Conservation (phyloP, 805 yeast species). For the Metschnikowia anglica region DNA sequence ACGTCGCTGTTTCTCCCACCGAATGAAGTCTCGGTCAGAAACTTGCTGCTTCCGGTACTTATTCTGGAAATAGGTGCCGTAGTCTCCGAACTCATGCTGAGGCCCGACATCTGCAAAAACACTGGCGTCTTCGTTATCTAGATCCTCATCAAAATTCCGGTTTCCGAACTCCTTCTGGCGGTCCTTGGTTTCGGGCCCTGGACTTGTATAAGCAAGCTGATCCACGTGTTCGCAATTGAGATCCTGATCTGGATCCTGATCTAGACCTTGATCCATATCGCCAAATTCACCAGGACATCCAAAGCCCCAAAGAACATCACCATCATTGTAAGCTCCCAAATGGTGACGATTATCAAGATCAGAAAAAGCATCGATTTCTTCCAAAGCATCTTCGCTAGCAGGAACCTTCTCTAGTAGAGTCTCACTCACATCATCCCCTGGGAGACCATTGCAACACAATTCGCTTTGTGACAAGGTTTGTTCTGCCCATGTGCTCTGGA, state of each 20-base stretch:
- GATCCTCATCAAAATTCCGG: conserved; percentile 10
- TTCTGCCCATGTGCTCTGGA: too few relatives aligned
- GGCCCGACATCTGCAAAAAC: conserved; percentile 30
- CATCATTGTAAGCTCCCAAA: too few relatives aligned
- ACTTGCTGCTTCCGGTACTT: conserved; percentile 63
- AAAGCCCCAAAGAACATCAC: too few relatives aligned
- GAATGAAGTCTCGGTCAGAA: conserved; percentile 48
- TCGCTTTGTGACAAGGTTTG: too few relatives aligned
- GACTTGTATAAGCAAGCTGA: too few relatives aligned
- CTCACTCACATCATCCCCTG: neutral
- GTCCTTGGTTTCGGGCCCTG: too few relatives aligned
- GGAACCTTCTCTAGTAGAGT: neutral
- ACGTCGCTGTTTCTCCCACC: conserved; percentile 47
- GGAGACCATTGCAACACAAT: too few relatives aligned
- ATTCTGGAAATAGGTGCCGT: conserved; percentile 59
- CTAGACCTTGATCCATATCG: too few relatives aligned
- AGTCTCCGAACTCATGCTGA: conserved; percentile 61
- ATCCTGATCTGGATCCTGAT: too few relatives aligned
- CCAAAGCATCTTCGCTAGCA: neutral
- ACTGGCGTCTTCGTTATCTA: conserved; percentile 16
- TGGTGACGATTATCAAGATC: too few relatives aligned
- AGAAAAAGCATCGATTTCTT: neutral
- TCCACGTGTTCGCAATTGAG: too few relatives aligned
- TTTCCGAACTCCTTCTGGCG: neutral
- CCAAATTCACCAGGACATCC: too few relatives aligned